phyloP scores from a whole-genome alignment of 129 eudicot species.

The carrot (Daucus carota) region DNA sequence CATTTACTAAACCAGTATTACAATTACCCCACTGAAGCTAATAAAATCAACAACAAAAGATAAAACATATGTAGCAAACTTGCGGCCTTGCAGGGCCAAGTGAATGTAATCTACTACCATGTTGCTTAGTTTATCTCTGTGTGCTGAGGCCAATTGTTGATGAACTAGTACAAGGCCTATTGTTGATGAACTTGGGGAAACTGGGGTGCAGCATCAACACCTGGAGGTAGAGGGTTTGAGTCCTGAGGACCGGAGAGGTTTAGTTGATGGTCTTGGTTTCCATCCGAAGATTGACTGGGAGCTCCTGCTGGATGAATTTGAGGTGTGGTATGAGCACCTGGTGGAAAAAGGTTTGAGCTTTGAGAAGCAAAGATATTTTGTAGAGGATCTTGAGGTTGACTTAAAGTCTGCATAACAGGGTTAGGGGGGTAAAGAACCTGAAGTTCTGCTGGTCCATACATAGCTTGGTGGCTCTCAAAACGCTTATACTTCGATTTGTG shows the following conservation, averaged over 20 bases:
- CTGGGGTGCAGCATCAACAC: slow-evolving; percentile 17
- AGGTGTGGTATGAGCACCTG: slow-evolving; percentile 16
- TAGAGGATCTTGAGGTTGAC: slow-evolving; percentile 23
- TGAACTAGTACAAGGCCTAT: neutral
- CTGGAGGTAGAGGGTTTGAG: slow-evolving; percentile 20
- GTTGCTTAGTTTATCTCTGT: neutral
- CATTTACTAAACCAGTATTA: no score
- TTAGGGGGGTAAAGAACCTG: slow-evolving; percentile 64
- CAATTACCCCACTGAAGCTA: no score
- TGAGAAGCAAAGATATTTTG: slow-evolving; percentile 22
- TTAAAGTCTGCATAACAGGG: slow-evolving; percentile 36
- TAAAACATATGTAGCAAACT: neutral
- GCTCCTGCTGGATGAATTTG: slow-evolving; percentile 15
- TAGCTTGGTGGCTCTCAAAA: slow-evolving; percentile 51
- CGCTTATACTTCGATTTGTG: slow-evolving; percentile 41
- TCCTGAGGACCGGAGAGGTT: slow-evolving; percentile 19
- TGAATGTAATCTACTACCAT: neutral
- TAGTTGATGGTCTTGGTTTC: slow-evolving; percentile 24
- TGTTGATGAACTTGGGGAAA: neutral
- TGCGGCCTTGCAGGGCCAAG: neutral
- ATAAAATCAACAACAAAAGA: neutral
- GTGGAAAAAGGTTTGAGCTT: slow-evolving; percentile 15
- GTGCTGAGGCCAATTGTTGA: neutral
- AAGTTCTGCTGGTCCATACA: slow-evolving; percentile 51
- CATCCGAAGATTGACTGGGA: neutral